Conservation (phyloP, 2,329 filamentous ascomycete genomes). For the Elsinoe fawcettii region DNA sequence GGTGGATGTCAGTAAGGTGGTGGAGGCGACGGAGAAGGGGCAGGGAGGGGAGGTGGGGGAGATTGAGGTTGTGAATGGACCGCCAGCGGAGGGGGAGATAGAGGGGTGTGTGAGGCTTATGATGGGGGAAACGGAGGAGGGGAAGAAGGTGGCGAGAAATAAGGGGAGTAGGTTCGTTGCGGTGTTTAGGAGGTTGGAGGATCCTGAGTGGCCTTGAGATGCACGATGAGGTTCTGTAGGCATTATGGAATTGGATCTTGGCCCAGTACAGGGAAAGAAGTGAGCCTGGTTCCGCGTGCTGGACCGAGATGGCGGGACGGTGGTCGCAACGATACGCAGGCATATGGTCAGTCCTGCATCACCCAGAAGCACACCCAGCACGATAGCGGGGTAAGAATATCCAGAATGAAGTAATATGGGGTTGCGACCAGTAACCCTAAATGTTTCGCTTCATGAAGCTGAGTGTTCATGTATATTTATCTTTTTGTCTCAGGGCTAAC, state of each 20-base stretch:
- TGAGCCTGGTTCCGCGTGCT: too few species aligned
- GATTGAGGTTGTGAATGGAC: conserved; percentile 49
- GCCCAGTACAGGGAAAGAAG: too few species aligned
- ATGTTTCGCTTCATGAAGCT: background rate
- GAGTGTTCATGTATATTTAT: background rate
- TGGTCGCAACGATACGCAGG: too few species aligned
- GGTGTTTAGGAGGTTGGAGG: conserved; percentile 70
- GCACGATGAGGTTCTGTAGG: background rate
- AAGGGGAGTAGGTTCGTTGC: conserved; percentile 86
- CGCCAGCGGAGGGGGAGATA: conserved; percentile 59
- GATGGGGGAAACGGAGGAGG: conserved; percentile 84
- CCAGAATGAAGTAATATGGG: background rate
- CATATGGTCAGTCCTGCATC: background rate
- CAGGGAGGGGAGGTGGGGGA: conserved; percentile 33
- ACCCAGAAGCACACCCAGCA: background rate
- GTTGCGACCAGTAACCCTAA: background rate
- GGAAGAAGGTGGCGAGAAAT: conserved; percentile 91
- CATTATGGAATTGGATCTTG: background rate
- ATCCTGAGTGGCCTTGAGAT: conserved; percentile 61
- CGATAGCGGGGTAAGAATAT: background rate
- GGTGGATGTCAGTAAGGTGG: conserved; percentile 50
- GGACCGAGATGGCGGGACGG: too few species aligned
- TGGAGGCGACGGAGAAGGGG: conserved; percentile 72
- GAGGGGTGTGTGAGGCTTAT: conserved; percentile 68
- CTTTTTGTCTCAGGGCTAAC: background rate